Evolutionary conservation across 2,329 filamentous ascomycete genomes (phyloP), one percentile per base, ranked within the genome.

Genomic region (Clarireedia homoeocarpa): DNA sequence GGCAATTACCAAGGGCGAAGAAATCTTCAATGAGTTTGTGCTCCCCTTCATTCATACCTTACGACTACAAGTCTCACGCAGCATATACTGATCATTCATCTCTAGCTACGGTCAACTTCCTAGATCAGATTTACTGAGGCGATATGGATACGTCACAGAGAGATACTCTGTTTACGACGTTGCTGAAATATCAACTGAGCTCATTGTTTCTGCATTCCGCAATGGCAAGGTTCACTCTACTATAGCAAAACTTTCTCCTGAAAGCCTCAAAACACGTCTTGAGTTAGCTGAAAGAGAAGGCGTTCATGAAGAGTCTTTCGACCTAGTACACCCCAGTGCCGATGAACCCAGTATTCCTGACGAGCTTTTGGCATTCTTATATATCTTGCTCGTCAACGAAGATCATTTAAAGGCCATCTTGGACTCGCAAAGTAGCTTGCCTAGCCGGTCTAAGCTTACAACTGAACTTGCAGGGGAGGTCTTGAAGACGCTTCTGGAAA

Each of bases 121-220:
- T 6, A 76, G 82, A 40, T 81, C 83, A 2, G 85, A 88, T 65
- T 72, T 88, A 4, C 74, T 88, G 17, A 74, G 85, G 23, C 74
- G 85, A 46, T 88, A 88, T 65, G 85, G 85, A 15, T 88, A 86
- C 64, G 75, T 85, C 48, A 85, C 84, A 0, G 73, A 80, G 36
- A 82, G 83, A 60, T 86, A 88, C 65, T 72, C 79, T 6, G 70
- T 75, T 50, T 85, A 83, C 67, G 85, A 88, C 63, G 84, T 88
- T 2, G 79, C 81, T 3, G 85, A 89, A 65, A 69, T 88, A 6
- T 72, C 80, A 4, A 72, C 79, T 49, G 71, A 75, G 1, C 65
- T 77, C 14, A 73, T 88, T 38, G 66, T 73, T 39, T 56, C 58
- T 7, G 24, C 56, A 6, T 61, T 68, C 15, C 48, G 56, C 9